Evolutionary conservation across 306 rosid genomes (phyloP).

Genomic region (Begonia masoniana): DNA sequence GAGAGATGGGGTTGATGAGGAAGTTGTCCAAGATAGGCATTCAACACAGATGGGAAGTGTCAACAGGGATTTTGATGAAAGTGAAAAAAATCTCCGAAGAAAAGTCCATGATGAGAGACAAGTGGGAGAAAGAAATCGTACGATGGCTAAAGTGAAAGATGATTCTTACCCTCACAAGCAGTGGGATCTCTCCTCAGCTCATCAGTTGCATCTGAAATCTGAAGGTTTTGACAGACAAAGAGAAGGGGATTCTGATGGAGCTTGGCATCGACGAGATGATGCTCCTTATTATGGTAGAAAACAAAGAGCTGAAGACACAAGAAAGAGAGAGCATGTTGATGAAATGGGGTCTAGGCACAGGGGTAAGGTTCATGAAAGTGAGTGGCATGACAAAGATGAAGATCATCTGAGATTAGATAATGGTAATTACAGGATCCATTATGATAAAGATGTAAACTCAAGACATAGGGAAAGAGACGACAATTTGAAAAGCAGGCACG

Average conservation of each 20-base stretch:
- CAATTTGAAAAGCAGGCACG: constrained; percentile 62
- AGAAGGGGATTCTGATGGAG: constrained; percentile 63
- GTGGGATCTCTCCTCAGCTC: constrained; percentile 50
- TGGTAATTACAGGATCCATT: constrained; percentile 67
- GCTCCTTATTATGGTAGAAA: constrained; percentile 57
- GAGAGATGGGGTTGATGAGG: constrained; percentile 77
- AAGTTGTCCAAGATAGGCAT: constrained; percentile 69
- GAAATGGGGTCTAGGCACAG: constrained; percentile 46
- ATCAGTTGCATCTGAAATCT: constrained; percentile 42
- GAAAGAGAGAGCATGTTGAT: constrained; percentile 71
- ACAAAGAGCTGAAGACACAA: constrained; percentile 61
- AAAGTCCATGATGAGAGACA: constrained; percentile 51
- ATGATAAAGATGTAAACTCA: constrained; percentile 67
- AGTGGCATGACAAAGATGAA: constrained; percentile 65
- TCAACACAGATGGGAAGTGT: constrained; percentile 32
- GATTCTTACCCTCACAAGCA: constrained; percentile 56
- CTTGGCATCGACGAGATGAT: constrained; percentile 69
- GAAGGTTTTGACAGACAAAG: constrained; percentile 71
- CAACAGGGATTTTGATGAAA: constrained; percentile 49
- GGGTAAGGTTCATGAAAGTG: constrained; percentile 64
- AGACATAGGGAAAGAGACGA: constrained; percentile 84
- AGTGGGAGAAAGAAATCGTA: constrained; percentile 55
- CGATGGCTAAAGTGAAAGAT: constrained; percentile 46
- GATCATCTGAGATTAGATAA: constrained; percentile 57
- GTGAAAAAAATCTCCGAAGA: constrained; percentile 44